Evolutionary conservation across 148 eudicot species (phyloP).

Genomic region (Vaccinium vitisidaea): DNA sequence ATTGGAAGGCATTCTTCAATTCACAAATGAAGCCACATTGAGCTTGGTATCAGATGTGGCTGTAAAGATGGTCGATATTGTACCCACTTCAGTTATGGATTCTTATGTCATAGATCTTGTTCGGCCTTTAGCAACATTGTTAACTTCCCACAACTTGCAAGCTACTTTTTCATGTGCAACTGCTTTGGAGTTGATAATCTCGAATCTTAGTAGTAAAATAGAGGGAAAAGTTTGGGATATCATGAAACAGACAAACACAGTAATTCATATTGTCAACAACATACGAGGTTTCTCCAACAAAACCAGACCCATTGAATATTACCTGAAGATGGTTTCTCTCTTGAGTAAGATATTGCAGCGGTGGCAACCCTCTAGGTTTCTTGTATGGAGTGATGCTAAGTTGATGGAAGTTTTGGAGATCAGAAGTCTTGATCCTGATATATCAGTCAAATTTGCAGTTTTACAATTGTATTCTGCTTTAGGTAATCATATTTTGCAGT

Average conservation of each 20-base stretch:
- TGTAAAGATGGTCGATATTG: slow-evolving; percentile 54
- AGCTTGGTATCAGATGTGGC: slow-evolving; percentile 50
- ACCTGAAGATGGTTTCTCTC: slow-evolving; percentile 52
- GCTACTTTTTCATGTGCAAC: slow-evolving; percentile 62
- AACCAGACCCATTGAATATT: slow-evolving; percentile 44
- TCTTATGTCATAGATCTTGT: slow-evolving; percentile 53
- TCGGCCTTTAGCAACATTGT: slow-evolving; percentile 51
- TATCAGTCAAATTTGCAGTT: slow-evolving; percentile 47
- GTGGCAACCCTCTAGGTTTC: slow-evolving; percentile 75
- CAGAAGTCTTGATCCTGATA: slow-evolving; percentile 35
- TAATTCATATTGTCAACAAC: slow-evolving; percentile 44
- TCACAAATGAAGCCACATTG: slow-evolving; percentile 47
- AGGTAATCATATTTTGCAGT: slow-evolving; percentile 54
- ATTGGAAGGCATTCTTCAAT: slow-evolving; percentile 52
- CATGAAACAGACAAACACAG: slow-evolving; percentile 47
- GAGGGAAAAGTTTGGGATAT: slow-evolving; percentile 60
- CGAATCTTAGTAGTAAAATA: slow-evolving; percentile 47
- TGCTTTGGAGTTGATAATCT: slow-evolving; percentile 55
- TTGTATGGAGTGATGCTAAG: slow-evolving; percentile 58
- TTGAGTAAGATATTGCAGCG: slow-evolving; percentile 74
- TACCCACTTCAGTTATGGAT: slow-evolving; percentile 53
- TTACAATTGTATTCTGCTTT: slow-evolving; percentile 69
- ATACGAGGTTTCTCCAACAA: slow-evolving; percentile 36
- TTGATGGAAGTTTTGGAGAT: slow-evolving; percentile 47
- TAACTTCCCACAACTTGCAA: slow-evolving; percentile 48